Conservation (phyloP, 1,284 basidiomycete species). For the Gomphus sp. region DNA sequence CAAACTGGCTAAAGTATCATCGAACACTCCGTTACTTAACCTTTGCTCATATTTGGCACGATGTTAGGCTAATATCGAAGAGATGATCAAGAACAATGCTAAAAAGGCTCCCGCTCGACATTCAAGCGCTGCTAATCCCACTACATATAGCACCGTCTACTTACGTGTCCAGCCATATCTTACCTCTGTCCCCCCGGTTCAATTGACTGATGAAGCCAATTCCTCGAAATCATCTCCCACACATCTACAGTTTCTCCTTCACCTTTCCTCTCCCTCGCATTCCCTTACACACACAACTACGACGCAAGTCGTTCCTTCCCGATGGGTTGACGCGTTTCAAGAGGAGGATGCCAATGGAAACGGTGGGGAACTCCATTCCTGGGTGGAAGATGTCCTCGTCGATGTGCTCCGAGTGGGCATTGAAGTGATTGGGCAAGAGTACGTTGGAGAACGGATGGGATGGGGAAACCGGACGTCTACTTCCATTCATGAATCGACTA, state of each 20-base stretch:
- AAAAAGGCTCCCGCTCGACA: constrained; percentile 24
- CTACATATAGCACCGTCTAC: constrained; percentile 87
- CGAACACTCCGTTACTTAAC: constrained; percentile 20
- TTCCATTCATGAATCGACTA: background rate
- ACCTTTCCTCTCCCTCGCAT: constrained; percentile 77
- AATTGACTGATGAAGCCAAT: constrained; percentile 15
- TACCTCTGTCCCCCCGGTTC: constrained; percentile 41
- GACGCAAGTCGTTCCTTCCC: constrained; percentile 71
- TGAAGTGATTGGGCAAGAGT: constrained; percentile 84
- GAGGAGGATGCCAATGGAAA: constrained; percentile 1
- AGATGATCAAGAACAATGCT: constrained; percentile 58
- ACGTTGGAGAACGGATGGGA: constrained; percentile 73
- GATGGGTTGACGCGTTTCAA: constrained; percentile 75
- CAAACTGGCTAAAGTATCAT: constrained; percentile 62
- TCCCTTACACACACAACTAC: constrained; percentile 66
- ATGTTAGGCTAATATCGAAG: constrained; percentile 66
- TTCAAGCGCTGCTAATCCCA: constrained; percentile 49
- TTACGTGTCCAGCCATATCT: constrained; percentile 88
- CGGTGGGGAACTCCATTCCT: constrained; percentile 71
- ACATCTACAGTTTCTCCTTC: constrained; percentile 79
- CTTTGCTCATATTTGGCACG: background rate
- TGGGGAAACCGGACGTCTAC: constrained; percentile 33
- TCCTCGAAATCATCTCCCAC: constrained; percentile 23
- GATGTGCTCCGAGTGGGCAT: constrained; percentile 75
- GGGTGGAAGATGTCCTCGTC: constrained; percentile 91